Conservation (phyloP, 164 flowering plant genomes). For the Vitis cinerea region DNA sequence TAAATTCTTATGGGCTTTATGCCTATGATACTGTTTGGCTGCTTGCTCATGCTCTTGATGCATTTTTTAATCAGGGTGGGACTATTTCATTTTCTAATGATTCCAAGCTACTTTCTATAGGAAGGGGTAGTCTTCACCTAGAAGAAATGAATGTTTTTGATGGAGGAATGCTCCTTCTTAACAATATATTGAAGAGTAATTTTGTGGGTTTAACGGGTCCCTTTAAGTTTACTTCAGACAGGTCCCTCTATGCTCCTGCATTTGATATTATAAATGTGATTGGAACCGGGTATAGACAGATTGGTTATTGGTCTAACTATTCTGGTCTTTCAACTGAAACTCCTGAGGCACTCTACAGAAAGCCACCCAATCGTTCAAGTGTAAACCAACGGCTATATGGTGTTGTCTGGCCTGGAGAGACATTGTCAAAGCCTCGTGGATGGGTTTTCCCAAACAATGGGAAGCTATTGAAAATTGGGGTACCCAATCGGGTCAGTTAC, state of each 20-base stretch:
- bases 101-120: slow-evolving; percentile 34
- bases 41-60: slow-evolving; percentile 71
- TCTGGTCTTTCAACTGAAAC: slow-evolving; percentile 58
- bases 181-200: slow-evolving; percentile 40
- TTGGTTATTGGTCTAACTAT: slow-evolving; percentile 82
- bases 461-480: slow-evolving; percentile 55
- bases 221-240: slow-evolving; percentile 47
- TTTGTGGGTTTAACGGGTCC: slow-evolving; percentile 62
- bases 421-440: slow-evolving; percentile 59
- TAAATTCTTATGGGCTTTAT: slow-evolving; percentile 66
- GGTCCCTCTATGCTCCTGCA: slow-evolving; percentile 56
- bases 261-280: slow-evolving; percentile 72
- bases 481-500: slow-evolving; percentile 60
- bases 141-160: slow-evolving; percentile 64
- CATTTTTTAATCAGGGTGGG: slow-evolving; percentile 67
- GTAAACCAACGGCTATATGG: slow-evolving; percentile 38
- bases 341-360: slow-evolving; percentile 63
- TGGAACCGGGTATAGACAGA: slow-evolving; percentile 56
- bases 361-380: slow-evolving; percentile 55
- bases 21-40: slow-evolving; percentile 84
- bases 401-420: slow-evolving; percentile 79
- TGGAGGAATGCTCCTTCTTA: slow-evolving; percentile 46
- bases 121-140: slow-evolving; percentile 42
- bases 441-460: slow-evolving; percentile 80
- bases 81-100: slow-evolving; percentile 64